Base-by-base conservation (phyloP, 2,329 filamentous ascomycete species). In the Exophiala viscosa region DNA sequence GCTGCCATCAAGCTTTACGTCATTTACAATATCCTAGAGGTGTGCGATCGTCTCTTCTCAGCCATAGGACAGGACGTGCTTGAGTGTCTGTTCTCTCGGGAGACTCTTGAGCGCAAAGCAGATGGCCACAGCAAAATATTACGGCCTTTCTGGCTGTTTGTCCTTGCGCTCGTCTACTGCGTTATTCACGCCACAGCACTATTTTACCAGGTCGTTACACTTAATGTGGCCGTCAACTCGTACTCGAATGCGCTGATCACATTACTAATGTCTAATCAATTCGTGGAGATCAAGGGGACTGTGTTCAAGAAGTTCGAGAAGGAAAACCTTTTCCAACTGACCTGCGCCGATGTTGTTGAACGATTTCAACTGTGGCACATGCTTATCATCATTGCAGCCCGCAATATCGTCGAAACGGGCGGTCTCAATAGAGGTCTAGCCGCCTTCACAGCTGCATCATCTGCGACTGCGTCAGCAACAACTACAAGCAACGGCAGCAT, bases 251-350 rank as follows among this genome's bases (percentile, higher is more conserved):
- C 93, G 0, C 76, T 99, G 3, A 78, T 99, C 32, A 96, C 93
- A 0, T 80, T 99, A 1, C 77, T 99, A 1, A 83, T 99, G 67
- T 96, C 91, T 5, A 99, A 97, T 66, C 95, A 99, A 66, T 99
- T 99, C 64, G 93, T 99, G 39, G 93, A 99, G 73, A 96, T 99
- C 76, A 99, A 99, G 67, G 89, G 89, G 55, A 95, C 91, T 0
- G 95, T 99, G 1, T 99, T 99, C 77, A 97, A 99, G 74, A 93
- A 92, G 55, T 95, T 97, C 59, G 93, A 99, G 64, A 97, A 96
- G 69, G 93, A 99, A 66, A 97, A 96, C 60, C 76, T 96, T 0
- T 99, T 99, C 67, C 93, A 99, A 68, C 78, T 99, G 11, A 95
- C 92, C 0, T 99, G 93, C 61, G 92, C 93, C 3, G 93, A 99